phyloP scores from a whole-genome alignment of 78 protist species.

The Polysphondylium violaceum region DNA sequence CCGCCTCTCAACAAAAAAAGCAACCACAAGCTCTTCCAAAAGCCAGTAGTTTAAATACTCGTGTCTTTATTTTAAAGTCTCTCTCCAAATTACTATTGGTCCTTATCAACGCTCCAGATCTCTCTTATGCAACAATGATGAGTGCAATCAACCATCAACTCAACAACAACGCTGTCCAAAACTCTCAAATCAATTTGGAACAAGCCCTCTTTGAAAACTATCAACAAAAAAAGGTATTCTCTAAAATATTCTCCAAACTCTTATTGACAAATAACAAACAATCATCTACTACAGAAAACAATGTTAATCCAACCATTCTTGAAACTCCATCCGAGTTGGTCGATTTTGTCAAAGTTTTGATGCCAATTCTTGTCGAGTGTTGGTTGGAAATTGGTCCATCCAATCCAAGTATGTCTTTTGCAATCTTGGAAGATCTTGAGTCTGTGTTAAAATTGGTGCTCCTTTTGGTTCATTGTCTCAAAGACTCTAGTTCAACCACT shows the following conservation, averaged over 20 bases:
- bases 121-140: background rate
- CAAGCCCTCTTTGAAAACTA: background rate
- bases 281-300: background rate
- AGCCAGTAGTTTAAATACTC: conserved; percentile 1
- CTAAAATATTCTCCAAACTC: background rate
- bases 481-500: background rate
- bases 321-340: conserved; percentile 14
- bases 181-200: background rate
- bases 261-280: background rate
- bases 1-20: background rate
- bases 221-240: background rate
- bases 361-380: conserved; percentile 49
- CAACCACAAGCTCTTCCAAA: background rate
- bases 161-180: background rate
- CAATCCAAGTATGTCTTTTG: conserved; percentile 27
- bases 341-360: background rate
- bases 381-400: conserved; percentile 63
- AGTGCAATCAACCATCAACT: background rate
- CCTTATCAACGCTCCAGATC: conserved; percentile 6
- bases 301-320: conserved; percentile 29
- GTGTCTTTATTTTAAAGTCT: conserved; percentile 26
- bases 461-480: background rate
- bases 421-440: conserved; percentile 27
- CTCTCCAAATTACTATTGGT: conserved; percentile 22
- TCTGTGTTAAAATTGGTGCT: conserved; percentile 10